Base-by-base conservation (phyloP, 208 protist genomes). In the Trypanosoma vivax region DNA sequence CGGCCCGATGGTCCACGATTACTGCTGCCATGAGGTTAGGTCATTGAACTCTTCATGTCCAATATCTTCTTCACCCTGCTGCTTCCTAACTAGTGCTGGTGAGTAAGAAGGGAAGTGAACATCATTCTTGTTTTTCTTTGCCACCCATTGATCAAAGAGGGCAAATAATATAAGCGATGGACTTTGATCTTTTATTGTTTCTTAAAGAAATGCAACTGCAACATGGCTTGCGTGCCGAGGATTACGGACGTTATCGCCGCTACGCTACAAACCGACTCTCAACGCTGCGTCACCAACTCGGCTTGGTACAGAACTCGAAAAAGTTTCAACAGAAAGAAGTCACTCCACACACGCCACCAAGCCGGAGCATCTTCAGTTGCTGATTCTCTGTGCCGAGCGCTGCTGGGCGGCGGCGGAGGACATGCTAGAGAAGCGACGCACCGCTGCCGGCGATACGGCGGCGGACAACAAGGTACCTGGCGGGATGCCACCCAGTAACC, bases 181-280 rank as follows among this genome's bases (percentile, higher is more conserved):
- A 85, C 21, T 83, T 92, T 58, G 71, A 87, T 50, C 71, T 92
- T 39, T 77, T 67, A 6, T 51, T 75, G 11, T 84, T 87, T 45
- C 45, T 93, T 24, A 89, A 93, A 67, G 81, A 90, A 65, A 86
- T 73, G 19, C 85, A 93, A 59, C 68, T 93, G 38, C 85, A 93
- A 72, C 81, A 93, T 54, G 85, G 85, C 23, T 70, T 93, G 25
- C 81, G 85, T 18, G 70, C 72, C 2, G 79, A 90, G 66, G 79
- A 93, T 74, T 88, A 90, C 56, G 70, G 50, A 24, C 75, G 81
- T 29, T 93, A 93, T 50, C 81, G 85, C 52, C 64, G 67, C 55
- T 93, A 93, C 71, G 67, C 71, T 35, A 82, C 76, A 13, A 88
- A 84, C 64, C 85, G 85, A 41, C 50, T 93, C 7, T 72, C 79